phyloP scores from a whole-genome alignment of 805 yeast genomes.

The Barnettozyma botsteinii region DNA sequence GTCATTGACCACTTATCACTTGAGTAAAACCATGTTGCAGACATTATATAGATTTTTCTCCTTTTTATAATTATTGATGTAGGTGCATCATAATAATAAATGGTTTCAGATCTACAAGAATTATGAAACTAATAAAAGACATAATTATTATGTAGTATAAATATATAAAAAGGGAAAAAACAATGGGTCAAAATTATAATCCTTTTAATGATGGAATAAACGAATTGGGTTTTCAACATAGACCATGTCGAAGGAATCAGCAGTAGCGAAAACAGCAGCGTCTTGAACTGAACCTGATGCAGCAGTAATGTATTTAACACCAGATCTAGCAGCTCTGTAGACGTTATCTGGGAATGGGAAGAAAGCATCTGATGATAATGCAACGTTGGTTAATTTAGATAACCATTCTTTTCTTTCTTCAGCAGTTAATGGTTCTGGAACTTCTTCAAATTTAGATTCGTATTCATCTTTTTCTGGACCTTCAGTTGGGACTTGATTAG shows the following conservation, averaged over 20 bases:
- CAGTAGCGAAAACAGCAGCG: slow-evolving; percentile 91
- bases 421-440: slow-evolving; percentile 79
- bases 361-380: slow-evolving; percentile 95
- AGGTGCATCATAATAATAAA: slow-evolving; percentile 1
- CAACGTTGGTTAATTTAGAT: slow-evolving; percentile 71
- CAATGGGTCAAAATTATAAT: too few species aligned
- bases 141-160: not conserved
- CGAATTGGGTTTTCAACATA: slow-evolving; percentile 97
- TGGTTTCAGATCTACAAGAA: not conserved
- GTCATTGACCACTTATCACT: slow-evolving; percentile 89
- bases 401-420: slow-evolving; percentile 89
- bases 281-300: slow-evolving; percentile 98
- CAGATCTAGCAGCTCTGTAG: slow-evolving; percentile 94
- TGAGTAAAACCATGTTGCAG: slow-evolving; percentile 99
- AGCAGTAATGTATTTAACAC: slow-evolving; percentile 94
- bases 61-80: not conserved
- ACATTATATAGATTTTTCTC: slow-evolving; percentile 44
- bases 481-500: slow-evolving; percentile 82
- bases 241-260: slow-evolving; percentile 83
- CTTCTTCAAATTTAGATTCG: slow-evolving; percentile 76
- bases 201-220: slow-evolving; percentile 82
- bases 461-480: slow-evolving; percentile 94
- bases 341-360: slow-evolving; percentile 99
- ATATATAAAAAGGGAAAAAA: not conserved
- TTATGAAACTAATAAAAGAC: not conserved